phyloP scores from a whole-genome alignment of 768 basidiomycete species.

The Kwoniella mangroviensis region DNA sequence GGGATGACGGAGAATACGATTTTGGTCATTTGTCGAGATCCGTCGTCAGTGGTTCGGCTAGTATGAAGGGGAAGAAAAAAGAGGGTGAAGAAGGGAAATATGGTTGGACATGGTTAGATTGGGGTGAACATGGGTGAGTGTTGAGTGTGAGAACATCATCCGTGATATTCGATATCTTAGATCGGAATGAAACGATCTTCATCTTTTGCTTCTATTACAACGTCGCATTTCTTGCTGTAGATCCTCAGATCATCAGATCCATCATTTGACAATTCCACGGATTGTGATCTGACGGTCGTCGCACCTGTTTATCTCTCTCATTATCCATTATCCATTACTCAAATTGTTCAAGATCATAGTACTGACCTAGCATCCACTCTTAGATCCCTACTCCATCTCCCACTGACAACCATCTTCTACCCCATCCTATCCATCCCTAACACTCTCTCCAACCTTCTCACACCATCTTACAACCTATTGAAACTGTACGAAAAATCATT shows the following conservation, averaged over 20 bases:
- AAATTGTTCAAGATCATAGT: too few species aligned
- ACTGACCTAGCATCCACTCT: too few species aligned
- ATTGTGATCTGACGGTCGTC: too few species aligned
- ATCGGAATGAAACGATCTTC: too few species aligned
- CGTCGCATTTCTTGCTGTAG: too few species aligned
- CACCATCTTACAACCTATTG: conserved; percentile 34
- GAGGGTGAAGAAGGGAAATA: conserved; percentile 22
- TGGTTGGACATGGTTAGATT: conserved; percentile 30
- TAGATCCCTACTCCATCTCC: conserved; percentile 43
- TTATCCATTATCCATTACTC: too few species aligned
- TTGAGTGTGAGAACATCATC: neutral
- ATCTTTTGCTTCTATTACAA: too few species aligned
- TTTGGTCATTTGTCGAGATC: conserved; percentile 37
- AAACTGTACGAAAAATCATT: conserved; percentile 35
- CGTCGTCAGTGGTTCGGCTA: neutral
- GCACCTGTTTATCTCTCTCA: too few species aligned
- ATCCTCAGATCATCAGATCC: too few species aligned
- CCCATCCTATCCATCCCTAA: conserved; percentile 41
- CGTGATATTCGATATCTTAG: too few species aligned
- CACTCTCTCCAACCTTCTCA: conserved; percentile 26
- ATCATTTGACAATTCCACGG: too few species aligned
- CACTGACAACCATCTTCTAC: conserved; percentile 40
- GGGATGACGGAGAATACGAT: conserved; percentile 47
- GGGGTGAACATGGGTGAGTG: conserved; percentile 51
- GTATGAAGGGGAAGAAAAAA: conserved; percentile 17